These are phyloP conservation scores for Yamagishiella unicocca DNA, from an alignment of 139 green algal species.

Conservation along the genomic window DNA sequence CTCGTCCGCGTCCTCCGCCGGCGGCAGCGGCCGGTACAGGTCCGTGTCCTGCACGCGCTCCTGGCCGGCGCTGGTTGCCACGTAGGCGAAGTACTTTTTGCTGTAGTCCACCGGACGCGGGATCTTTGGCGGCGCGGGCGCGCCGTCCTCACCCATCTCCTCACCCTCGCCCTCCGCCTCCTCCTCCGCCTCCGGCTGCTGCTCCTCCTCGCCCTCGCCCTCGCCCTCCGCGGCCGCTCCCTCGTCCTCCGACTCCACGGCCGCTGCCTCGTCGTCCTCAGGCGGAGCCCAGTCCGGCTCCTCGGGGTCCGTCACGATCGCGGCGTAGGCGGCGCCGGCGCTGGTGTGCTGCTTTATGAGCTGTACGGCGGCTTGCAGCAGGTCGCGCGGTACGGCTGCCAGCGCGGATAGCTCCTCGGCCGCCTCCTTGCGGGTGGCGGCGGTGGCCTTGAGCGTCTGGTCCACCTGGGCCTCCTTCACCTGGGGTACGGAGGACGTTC, in stretches of 20 bases:
- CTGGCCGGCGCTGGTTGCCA: slow-evolving; percentile 61
- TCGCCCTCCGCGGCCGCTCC: neutral
- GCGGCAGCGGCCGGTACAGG: slow-evolving; percentile 55
- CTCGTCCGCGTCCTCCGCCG: slow-evolving; percentile 56
- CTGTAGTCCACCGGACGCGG: slow-evolving; percentile 60
- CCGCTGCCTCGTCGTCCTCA: slow-evolving; percentile 69
- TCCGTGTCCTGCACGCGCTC: slow-evolving; percentile 61
- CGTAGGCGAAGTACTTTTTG: slow-evolving; percentile 67
- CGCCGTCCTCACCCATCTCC: slow-evolving; percentile 13
- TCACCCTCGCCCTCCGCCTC: neutral
- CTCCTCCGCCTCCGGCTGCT: neutral
- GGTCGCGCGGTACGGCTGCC: slow-evolving; percentile 28
- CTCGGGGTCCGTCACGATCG: slow-evolving; percentile 65
- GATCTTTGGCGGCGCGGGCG: slow-evolving; percentile 29
- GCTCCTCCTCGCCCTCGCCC: slow-evolving; percentile 14
- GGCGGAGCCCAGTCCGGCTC: slow-evolving; percentile 60
- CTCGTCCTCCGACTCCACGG: slow-evolving; percentile 68
- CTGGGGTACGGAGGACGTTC: neutral
- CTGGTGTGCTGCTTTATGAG: slow-evolving; percentile 55
- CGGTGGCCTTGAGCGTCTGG: slow-evolving; percentile 3
- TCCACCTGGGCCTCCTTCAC: slow-evolving; percentile 22
- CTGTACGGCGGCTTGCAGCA: slow-evolving; percentile 52
- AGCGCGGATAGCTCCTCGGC: slow-evolving; percentile 47
- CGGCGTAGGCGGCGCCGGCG: slow-evolving; percentile 63
- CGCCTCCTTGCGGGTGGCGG: slow-evolving; percentile 38